A percentile compares a stretch with the other conserved stretches of the same genome.
phyloP scores from a whole-genome alignment of 1,284 basidiomycete species.

The Pseudozyma hubeiensis region DNA sequence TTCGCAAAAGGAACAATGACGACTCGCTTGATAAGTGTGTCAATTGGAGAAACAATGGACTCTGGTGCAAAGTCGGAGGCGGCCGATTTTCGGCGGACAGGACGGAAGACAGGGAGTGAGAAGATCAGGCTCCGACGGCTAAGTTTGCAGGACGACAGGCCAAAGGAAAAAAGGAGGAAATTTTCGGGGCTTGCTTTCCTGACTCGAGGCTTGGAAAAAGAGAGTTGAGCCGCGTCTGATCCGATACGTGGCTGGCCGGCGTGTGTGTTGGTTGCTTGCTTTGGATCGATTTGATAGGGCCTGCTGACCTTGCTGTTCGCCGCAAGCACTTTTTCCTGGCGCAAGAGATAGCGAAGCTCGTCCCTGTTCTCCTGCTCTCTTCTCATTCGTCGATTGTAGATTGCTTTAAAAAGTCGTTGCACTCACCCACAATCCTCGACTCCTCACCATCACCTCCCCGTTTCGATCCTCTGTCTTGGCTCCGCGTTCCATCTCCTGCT shows the following conservation, averaged over 20 bases:
- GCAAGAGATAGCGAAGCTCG: too few species aligned
- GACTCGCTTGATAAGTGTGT: neutral
- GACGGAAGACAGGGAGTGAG: too few species aligned
- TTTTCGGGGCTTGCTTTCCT: constrained; percentile 1
- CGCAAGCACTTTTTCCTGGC: too few species aligned
- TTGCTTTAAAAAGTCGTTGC: neutral
- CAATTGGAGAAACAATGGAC: neutral
- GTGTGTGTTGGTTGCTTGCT: neutral
- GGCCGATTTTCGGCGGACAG: constrained; percentile 3
- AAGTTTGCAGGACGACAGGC: too few species aligned
- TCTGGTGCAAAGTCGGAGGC: neutral
- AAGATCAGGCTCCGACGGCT: neutral
- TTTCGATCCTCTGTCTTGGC: neutral
- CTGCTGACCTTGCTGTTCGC: constrained; percentile 18
- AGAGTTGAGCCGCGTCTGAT: constrained; percentile 25
- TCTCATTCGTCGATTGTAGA: too few species aligned
- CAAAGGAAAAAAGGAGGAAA: constrained; percentile 5
- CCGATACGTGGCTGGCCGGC: neutral
- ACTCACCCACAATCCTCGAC: too few species aligned
- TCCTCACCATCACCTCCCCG: neutral
- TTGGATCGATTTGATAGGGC: constrained; percentile 6
- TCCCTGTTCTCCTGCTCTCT: too few species aligned
- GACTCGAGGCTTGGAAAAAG: constrained; percentile 1
- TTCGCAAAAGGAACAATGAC: too few species aligned
- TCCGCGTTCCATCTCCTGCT: neutral